These are phyloP conservation scores for Paspalum notatum DNA, from an alignment of 176 grass and related monocot genomes.

Conservation along the genomic window DNA sequence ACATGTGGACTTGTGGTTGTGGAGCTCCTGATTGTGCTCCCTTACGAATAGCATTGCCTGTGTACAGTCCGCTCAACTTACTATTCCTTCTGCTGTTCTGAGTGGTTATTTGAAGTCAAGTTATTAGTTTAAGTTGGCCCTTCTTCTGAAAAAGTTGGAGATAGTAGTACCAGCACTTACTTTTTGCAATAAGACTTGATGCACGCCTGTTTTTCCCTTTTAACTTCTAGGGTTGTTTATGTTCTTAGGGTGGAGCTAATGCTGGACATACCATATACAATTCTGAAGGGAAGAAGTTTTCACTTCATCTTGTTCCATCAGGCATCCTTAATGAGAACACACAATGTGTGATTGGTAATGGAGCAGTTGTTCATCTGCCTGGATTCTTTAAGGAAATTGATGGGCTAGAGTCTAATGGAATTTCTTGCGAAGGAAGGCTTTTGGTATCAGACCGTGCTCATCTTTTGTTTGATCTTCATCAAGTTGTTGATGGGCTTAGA, in stretches of 20 bases:
- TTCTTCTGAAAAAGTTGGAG: background rate
- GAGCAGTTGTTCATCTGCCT: conserved; percentile 87
- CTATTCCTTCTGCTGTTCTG: conserved; percentile 1
- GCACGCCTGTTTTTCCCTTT: background rate
- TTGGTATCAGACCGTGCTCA: conserved; percentile 86
- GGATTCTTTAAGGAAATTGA: conserved; percentile 89
- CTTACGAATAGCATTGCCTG: conserved; percentile 1
- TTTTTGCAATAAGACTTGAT: conserved; percentile 16
- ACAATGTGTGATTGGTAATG: conserved; percentile 84
- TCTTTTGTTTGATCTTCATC: conserved; percentile 96
- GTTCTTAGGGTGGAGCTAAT: conserved; percentile 83
- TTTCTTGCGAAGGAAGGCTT: conserved; percentile 75
- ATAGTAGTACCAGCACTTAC: background rate
- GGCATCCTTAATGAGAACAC: conserved; percentile 90
- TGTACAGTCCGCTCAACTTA: background rate
- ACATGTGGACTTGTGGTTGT: background rate
- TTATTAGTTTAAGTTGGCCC: conserved; percentile 10
- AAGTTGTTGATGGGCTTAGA: conserved; percentile 82
- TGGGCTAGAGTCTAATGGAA: conserved; percentile 70
- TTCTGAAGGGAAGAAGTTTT: conserved; percentile 88
- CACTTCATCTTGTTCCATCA: conserved; percentile 89
- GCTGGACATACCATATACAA: conserved; percentile 98
- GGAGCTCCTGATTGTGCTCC: background rate
- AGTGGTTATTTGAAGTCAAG: background rate
- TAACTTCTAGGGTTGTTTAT: conserved; percentile 29